Conservation (phyloP, 495 filamentous ascomycete genomes). For the Podospora comata region DNA sequence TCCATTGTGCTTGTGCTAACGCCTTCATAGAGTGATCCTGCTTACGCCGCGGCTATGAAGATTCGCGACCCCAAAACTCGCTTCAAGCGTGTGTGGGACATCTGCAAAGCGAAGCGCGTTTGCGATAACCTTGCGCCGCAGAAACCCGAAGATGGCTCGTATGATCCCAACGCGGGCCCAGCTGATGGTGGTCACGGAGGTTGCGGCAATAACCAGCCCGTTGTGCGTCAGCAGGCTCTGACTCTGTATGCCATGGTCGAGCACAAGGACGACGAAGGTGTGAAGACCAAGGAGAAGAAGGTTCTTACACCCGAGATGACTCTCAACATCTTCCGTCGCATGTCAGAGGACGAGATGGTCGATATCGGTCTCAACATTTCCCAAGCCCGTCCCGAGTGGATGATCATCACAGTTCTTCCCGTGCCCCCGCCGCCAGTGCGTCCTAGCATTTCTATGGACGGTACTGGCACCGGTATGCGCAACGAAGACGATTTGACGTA, state of each 20-base stretch:
- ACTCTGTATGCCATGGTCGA: conserved; percentile 60
- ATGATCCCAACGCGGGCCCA: conserved; percentile 48
- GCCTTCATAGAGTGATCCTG: conserved; percentile 66
- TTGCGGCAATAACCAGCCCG: conserved; percentile 87
- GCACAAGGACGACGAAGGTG: conserved; percentile 64
- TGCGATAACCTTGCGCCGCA: conserved; percentile 71
- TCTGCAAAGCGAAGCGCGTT: conserved; percentile 79
- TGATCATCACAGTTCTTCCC: conserved; percentile 91
- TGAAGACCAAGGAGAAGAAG: conserved; percentile 81
- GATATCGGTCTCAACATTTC: conserved; percentile 89
- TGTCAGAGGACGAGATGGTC: conserved; percentile 71
- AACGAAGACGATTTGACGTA: conserved; percentile 99
- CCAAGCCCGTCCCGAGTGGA: conserved; percentile 96
- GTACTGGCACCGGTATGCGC: conserved; percentile 76
- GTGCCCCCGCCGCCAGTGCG: conserved; percentile 94
- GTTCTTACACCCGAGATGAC: conserved; percentile 78
- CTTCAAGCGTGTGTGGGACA: conserved; percentile 82
- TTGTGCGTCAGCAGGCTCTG: conserved; percentile 79
- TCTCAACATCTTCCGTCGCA: conserved; percentile 78
- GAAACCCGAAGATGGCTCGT: conserved; percentile 54
- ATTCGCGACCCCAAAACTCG: conserved; percentile 87
- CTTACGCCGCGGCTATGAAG: conserved; percentile 74
- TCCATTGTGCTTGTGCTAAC: conserved; percentile 61
- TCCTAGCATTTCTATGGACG: conserved; percentile 92
- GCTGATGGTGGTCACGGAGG: conserved; percentile 65